Evolutionary conservation across 192 early-diverging fungal genomes (phyloP), one percentile per base, ranked within the genome.

Genomic region (Backusella circina): DNA sequence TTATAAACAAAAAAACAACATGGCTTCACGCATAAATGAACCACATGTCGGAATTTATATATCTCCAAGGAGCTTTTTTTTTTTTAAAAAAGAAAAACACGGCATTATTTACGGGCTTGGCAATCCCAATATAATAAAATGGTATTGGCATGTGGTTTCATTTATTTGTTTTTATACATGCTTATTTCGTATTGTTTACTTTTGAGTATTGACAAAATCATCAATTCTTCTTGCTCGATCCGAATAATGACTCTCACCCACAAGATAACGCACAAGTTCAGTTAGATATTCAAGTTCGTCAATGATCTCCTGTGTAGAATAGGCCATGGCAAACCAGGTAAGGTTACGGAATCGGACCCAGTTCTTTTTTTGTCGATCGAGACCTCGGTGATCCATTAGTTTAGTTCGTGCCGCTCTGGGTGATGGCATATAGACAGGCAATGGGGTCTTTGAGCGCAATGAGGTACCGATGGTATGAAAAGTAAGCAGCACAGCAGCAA

Each of bases 401-500:
- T 84, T 80, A 10, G 74, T 77, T 5, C 86, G 73, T 1, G 86
- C 83, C 51, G 81, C 71, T 35, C 83, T 74, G 21, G 83, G 79
- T 0, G 91, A 90, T 1, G 94, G 94, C 39, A 94, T 83, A 54
- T 87, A 89, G 0, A 89, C 85, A 0, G 94, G 94, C 66, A 95
- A 77, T 31, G 94, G 92, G 5, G 86, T 85, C 72, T 93, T 93
- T 61, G 92, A 89, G 0, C 89, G 85, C 18, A 93, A 79, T 2
- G 94, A 90, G 9, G 90, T 88, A 0, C 92, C 87, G 73, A 95
- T 67, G 31, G 92, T 90, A 72, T 92, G 90, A 79, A 94, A 91
- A 50, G 89, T 86, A 21, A 95, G 85, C 1, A 91, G 44, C 2
- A 93, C 83, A 41, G 89, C 79, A 6, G 89, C 85, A 54, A 91